Percentiles rank a stretch among this genome's conserved stretches.
These are phyloP conservation scores for Rosa rugosa DNA, from an alignment of 306 rosid genomes.

Conservation along the genomic window DNA sequence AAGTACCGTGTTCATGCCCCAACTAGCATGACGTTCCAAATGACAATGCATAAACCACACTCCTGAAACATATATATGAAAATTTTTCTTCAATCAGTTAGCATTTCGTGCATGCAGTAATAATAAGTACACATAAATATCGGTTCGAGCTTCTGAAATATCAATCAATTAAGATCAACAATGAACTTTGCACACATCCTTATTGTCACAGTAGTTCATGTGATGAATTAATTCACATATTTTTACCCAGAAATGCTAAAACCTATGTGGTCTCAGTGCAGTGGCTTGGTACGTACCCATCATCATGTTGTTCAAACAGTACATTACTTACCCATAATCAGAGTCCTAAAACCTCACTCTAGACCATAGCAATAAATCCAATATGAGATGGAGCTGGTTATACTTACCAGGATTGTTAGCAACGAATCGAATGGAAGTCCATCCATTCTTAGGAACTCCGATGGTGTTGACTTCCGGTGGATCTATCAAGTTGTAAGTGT, in stretches of 20 bases:
- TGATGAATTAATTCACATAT: too few species aligned
- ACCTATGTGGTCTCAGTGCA: too few species aligned
- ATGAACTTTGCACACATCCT: too few species aligned
- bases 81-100: not conserved
- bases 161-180: too few species aligned
- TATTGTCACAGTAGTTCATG: too few species aligned
- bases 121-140: too few species aligned
- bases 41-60: slow-evolving; percentile 15
- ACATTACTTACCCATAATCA: not conserved
- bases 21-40: slow-evolving; percentile 22
- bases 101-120: not conserved
- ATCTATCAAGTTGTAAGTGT: slow-evolving; percentile 2
- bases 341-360: not conserved
- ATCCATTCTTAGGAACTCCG: slow-evolving; percentile 15
- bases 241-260: too few species aligned
- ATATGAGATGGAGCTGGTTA: not conserved
- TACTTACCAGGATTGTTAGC: slow-evolving; percentile 17
- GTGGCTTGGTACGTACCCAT: too few species aligned
- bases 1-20: slow-evolving; percentile 25
- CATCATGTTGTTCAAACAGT: not conserved
- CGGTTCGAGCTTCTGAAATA: too few species aligned
- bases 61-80: not conserved
- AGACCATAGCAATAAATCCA: not conserved
- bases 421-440: slow-evolving; percentile 12
- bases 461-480: slow-evolving; percentile 17